Percentiles rank a stretch among this genome's conserved stretches.
Evolutionary conservation across 2,329 filamentous ascomycete species (phyloP).

Genomic region (Fusarium sp.): DNA sequence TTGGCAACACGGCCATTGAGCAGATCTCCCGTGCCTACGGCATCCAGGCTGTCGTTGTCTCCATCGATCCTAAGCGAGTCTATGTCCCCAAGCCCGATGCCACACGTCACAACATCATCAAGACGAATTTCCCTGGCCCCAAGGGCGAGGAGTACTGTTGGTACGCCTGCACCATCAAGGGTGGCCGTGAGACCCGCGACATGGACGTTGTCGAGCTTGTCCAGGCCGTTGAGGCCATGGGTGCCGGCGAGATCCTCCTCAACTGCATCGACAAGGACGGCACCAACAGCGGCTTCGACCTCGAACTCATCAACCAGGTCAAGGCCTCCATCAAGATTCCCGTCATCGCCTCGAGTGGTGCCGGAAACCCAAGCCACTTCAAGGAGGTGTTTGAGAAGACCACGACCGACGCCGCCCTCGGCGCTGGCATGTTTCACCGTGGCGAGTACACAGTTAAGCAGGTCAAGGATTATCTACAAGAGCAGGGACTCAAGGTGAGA

Average conservation of each 20-base stretch:
- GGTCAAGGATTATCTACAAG: slow-evolving; percentile 85
- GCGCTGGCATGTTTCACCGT: slow-evolving; percentile 97
- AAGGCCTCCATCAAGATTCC: slow-evolving; percentile 90
- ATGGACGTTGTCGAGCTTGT: slow-evolving; percentile 91
- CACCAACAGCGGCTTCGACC: slow-evolving; percentile 92
- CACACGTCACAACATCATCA: slow-evolving; percentile 77
- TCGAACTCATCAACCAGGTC: slow-evolving; percentile 90
- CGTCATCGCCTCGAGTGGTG: slow-evolving; percentile 94
- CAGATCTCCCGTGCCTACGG: slow-evolving; percentile 94
- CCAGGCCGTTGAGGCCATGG: slow-evolving; percentile 94
- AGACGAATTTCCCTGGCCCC: slow-evolving; percentile 77
- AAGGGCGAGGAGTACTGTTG: slow-evolving; percentile 86
- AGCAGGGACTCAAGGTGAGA: slow-evolving; percentile 81
- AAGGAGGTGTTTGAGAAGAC: slow-evolving; percentile 90
- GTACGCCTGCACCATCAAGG: slow-evolving; percentile 98
- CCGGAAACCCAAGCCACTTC: slow-evolving; percentile 89
- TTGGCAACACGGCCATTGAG: slow-evolving; percentile 91
- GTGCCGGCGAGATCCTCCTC: slow-evolving; percentile 90
- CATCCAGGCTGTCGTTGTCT: slow-evolving; percentile 96
- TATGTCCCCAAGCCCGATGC: slow-evolving; percentile 82
- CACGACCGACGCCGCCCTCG: slow-evolving; percentile 89
- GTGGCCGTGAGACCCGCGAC: slow-evolving; percentile 92
- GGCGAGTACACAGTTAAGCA: slow-evolving; percentile 95
- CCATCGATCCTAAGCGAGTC: slow-evolving; percentile 91
- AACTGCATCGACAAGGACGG: slow-evolving; percentile 99